phyloP scores from a whole-genome alignment of 129 eudicot genomes.

The Lactuca sativa region DNA sequence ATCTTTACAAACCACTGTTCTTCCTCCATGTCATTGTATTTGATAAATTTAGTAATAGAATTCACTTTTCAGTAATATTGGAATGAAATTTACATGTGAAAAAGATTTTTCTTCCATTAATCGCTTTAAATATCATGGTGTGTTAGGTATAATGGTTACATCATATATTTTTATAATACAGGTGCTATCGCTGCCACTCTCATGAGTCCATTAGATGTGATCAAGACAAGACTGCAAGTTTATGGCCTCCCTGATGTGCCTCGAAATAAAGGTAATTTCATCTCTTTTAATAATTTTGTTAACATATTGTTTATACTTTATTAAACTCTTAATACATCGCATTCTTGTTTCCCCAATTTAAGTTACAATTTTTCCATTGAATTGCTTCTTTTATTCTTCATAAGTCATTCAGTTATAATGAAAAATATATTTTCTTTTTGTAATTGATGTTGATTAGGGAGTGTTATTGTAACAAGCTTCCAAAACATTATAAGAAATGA shows the following conservation, averaged over 20 bases:
- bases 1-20: neutral
- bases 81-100: neutral
- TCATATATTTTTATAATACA: slow-evolving; percentile 16
- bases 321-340: neutral
- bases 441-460: slow-evolving; percentile 51
- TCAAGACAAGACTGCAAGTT: slow-evolving; percentile 86
- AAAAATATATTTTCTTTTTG: neutral
- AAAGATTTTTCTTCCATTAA: neutral
- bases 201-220: slow-evolving; percentile 84
- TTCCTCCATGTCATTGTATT: slow-evolving; percentile 2
- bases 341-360: too few relatives aligned
- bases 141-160: neutral
- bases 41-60: neutral
- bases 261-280: slow-evolving; percentile 41
- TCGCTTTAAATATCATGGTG: neutral
- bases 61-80: neutral
- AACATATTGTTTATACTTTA: neutral
- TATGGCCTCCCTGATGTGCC: slow-evolving; percentile 63
- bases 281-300: neutral
- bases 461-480: slow-evolving; percentile 72
- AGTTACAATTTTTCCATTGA: neutral
- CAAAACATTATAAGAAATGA: slow-evolving; percentile 66
- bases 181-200: slow-evolving; percentile 89
- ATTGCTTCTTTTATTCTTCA: neutral
- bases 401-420: neutral